Evolutionary conservation across 2,329 filamentous ascomycete genomes (phyloP).

Genomic region (Onygena corvina): DNA sequence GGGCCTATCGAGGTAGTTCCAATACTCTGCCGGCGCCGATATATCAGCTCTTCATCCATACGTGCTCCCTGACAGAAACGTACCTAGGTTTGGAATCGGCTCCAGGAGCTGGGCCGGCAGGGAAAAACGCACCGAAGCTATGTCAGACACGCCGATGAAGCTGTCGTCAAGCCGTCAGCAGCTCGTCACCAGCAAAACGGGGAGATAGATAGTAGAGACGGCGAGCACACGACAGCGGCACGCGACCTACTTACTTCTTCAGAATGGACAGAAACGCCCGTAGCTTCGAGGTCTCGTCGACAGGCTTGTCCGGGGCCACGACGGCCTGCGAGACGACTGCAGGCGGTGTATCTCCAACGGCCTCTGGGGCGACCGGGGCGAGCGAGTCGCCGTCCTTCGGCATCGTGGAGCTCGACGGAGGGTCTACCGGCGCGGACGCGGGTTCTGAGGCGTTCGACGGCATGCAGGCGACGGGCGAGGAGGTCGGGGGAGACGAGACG

Average conservation of each 20-base stretch:
- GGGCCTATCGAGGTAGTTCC: constrained; percentile 93
- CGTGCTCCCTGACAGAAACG: constrained; percentile 8
- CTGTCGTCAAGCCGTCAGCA: constrained; percentile 37
- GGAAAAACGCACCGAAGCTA: constrained; percentile 90
- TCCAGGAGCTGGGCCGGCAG: constrained; percentile 90
- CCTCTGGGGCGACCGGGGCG: not conserved
- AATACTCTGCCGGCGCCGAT: constrained; percentile 70
- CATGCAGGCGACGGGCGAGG: not conserved
- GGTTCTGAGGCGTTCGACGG: not conserved
- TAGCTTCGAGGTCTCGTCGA: constrained; percentile 74
- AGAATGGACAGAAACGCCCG: constrained; percentile 79
- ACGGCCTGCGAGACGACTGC: not conserved
- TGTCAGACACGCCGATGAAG: constrained; percentile 91
- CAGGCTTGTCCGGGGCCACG: not conserved
- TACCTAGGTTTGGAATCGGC: constrained; percentile 79
- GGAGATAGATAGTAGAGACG: not conserved
- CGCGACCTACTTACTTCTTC: constrained; percentile 54
- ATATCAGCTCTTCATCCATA: constrained; percentile 1
- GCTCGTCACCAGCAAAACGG: not conserved
- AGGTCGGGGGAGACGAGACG: not conserved
- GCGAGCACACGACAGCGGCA: constrained; percentile 21
- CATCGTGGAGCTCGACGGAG: not conserved
- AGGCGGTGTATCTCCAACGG: not conserved
- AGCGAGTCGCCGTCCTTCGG: not conserved
- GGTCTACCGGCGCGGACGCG: not conserved